These are phyloP conservation scores for Fusarium sacchari DNA, from an alignment of 2,329 filamentous ascomycete species.

Conservation along the genomic window DNA sequence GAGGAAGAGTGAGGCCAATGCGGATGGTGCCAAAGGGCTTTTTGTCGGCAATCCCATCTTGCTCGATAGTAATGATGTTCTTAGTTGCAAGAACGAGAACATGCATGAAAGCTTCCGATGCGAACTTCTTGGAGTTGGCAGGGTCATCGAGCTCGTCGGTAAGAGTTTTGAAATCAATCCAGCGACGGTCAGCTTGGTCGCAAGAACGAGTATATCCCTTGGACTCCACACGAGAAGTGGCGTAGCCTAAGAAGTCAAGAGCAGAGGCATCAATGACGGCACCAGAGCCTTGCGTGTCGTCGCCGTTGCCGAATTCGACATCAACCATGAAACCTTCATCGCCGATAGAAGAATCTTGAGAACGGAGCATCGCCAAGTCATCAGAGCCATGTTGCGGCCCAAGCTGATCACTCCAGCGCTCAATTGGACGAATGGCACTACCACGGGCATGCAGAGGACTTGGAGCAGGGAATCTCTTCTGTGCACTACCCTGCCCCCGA, in stretches of 20 bases:
- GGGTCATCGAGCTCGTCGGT: constrained; percentile 75
- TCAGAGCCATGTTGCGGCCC: constrained; percentile 48
- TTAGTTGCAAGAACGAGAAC: constrained; percentile 76
- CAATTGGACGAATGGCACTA: constrained; percentile 52
- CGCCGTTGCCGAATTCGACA: constrained; percentile 30
- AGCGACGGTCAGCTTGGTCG: constrained; percentile 51
- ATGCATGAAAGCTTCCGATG: constrained; percentile 81
- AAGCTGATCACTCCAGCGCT: constrained; percentile 58
- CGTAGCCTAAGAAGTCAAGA: constrained; percentile 58
- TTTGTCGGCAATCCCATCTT: constrained; percentile 56
- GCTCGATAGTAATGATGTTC: constrained; percentile 69
- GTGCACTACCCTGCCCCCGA: constrained; percentile 53
- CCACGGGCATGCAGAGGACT: constrained; percentile 53
- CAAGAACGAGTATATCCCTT: constrained; percentile 47
- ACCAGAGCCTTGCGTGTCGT: constrained; percentile 47
- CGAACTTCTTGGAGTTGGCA: constrained; percentile 65
- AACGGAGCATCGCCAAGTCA: constrained; percentile 43
- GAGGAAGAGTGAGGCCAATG: constrained; percentile 51
- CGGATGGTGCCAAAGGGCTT: constrained; percentile 59
- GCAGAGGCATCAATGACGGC: constrained; percentile 57
- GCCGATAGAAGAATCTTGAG: constrained; percentile 48
- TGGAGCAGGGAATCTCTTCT: constrained; percentile 47
- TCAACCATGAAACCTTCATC: constrained; percentile 32
- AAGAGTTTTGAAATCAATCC: constrained; percentile 75
- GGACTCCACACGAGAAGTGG: constrained; percentile 50